Evolutionary conservation across 495 filamentous ascomycete species (phyloP), one percentile per base, ranked within the genome.

Genomic region (Penicillium macrosclerotiorum): DNA sequence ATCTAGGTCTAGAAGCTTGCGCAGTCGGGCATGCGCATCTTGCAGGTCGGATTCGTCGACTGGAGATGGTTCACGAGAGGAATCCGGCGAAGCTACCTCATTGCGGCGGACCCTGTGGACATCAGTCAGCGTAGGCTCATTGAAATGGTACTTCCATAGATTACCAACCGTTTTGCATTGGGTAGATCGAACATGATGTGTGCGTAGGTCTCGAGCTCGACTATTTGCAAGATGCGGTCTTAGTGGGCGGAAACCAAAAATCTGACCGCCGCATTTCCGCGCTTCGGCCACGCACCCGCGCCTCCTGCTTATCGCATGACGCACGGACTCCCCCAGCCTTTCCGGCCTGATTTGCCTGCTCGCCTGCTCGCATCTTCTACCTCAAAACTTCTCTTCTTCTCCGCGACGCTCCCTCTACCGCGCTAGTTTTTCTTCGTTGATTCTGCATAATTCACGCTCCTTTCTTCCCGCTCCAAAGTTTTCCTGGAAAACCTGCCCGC

Each of bases 131-230:
- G 18, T 42, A 30, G 8, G n/a, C n/a, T n/a, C 6, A 20, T 36
- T 16, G 11, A 13, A 16, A 12, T 31, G 13, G 26, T 3, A 4
- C 11, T 2, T 7, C 4, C 9, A 20, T 13, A 11, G 4, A 1
- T 3, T 16, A 48, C 60, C 32, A 62, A 74, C 71, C 68, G 62
- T 57, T 71, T 74, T 7, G 69, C 67, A 20, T 62, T 50, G 41
- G 69, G 67, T 34, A 68, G 47, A 23, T 71, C 68, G 40, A 74
- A 74, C 71, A 74, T 74, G 11, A 23, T 62, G 31, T 3, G 24
- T 17, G 14, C 5, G 34, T 19, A 37, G 30, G 20, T 12, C 6
- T 11, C n/a, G 26, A 25, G 12, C 14, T 24, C 14, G 9, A 45
- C 2, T 37, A 8, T 3, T 30, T 13, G 13, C 34, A 20, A 22